Base-by-base conservation (phyloP, 2,329 filamentous ascomycete genomes). In the Aspergillus eucalypticola region DNA sequence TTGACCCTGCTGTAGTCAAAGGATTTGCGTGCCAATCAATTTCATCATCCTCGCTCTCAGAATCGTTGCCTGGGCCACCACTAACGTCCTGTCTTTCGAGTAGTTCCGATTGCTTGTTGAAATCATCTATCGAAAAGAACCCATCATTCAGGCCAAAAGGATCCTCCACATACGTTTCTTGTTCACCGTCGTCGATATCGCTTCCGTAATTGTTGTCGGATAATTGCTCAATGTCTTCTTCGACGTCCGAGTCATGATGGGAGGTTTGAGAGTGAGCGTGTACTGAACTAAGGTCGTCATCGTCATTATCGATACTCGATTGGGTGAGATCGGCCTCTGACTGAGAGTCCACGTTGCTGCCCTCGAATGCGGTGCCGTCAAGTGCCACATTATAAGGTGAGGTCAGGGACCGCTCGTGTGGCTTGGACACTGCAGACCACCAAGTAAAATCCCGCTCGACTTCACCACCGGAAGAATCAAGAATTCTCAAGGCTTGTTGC, bases 121-220 rank as follows among this genome's bases (percentile, higher is more conserved):
- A 99, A 61, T 96, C 88, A 70, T 98, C 93, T 69, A 99, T 94
- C 15, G 92, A 96, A 79, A 99, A 99, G 80, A 99, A 99, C 5
- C 92, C 94, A 72, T 99, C 95, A 71, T 99, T 98, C 32, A 99
- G 85, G 6, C 92, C 92, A 71, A 95, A 84, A 3, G 88, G 87
- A 70, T 98, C 92, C 67, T 88, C 82, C 8, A 87, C 79, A 61
- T 89, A 88, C 41, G 85, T 84, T 52, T 84, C 83, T 1, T 78
- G 75, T 4, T 79, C 51, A 23, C 29, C 53, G 25, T 52, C 70
- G 13, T 73, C 72, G 10, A 17, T 50, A 32, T 72, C 68, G 39
- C 57, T 61, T 17, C 69, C 65, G 19, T 59, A 59, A 10, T 60
- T 63, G 7, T 65, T 63, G 17, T 59, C 61, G n/a, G 35, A 23